phyloP scores from a whole-genome alignment of 73 alveolate genomes.

The Uronychia binucleata region DNA sequence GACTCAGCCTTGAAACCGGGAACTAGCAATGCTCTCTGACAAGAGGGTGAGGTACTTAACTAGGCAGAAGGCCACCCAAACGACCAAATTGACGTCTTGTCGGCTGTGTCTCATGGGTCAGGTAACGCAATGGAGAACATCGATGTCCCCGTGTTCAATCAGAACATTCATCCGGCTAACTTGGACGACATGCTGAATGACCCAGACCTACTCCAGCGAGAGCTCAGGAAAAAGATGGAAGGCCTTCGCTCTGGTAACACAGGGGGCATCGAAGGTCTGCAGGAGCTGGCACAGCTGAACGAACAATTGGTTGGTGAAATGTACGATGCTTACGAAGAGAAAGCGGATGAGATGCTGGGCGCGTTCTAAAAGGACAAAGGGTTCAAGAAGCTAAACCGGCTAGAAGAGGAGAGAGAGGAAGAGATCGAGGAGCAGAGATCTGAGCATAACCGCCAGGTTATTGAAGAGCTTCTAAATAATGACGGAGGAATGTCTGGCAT shows the following conservation, averaged over 20 bases:
- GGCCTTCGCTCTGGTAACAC: neutral
- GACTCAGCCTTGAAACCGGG: too few species aligned
- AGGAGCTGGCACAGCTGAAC: neutral
- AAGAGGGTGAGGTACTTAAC: too few species aligned
- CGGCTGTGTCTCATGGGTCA: neutral
- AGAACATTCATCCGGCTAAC: neutral
- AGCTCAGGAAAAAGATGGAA: neutral
- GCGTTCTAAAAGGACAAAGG: neutral
- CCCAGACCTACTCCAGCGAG: neutral
- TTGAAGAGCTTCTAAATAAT: neutral
- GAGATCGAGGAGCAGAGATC: neutral
- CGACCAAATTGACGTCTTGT: too few species aligned
- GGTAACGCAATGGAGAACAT: neutral
- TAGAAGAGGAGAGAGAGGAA: slow-evolving; percentile 11
- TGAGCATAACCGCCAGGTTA: neutral
- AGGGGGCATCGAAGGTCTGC: neutral
- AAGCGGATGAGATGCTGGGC: slow-evolving; percentile 3
- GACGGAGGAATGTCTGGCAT: neutral
- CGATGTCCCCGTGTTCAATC: slow-evolving; percentile 4
- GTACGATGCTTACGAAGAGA: slow-evolving; percentile 12
- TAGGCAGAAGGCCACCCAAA: too few species aligned
- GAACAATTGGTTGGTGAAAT: neutral
- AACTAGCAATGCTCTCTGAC: too few species aligned
- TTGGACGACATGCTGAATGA: neutral
- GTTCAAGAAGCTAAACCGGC: neutral